Conservation (phyloP, 2,329 filamentous ascomycete genomes). For the Cordyceps fumosorosea region DNA sequence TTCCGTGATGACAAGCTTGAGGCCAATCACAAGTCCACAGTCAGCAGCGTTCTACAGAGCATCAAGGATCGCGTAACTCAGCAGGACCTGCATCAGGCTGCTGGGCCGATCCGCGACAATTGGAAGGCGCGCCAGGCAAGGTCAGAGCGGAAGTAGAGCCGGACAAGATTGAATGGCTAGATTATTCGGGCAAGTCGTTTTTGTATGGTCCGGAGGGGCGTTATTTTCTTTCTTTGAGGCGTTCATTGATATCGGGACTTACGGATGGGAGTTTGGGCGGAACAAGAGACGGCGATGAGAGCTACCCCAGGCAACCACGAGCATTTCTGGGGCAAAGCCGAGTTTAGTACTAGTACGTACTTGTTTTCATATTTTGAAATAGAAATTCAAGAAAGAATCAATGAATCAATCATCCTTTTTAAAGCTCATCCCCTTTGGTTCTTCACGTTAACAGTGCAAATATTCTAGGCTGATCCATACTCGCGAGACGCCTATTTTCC, state of each 20-base stretch:
- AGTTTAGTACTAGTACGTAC: too few species aligned
- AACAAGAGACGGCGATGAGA: not conserved
- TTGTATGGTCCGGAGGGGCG: not conserved
- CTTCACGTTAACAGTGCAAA: not conserved
- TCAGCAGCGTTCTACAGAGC: constrained; percentile 80
- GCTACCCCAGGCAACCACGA: too few species aligned
- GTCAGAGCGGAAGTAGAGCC: constrained; percentile 19
- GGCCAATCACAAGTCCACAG: constrained; percentile 80
- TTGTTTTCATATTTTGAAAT: not conserved
- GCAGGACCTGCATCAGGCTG: constrained; percentile 66
- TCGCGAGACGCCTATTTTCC: not conserved
- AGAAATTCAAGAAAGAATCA: not conserved
- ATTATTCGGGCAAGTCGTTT: not conserved
- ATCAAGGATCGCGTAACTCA: constrained; percentile 82
- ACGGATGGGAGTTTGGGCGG: not conserved
- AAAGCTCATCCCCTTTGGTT: not conserved
- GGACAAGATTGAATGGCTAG: not conserved
- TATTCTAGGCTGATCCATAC: not conserved
- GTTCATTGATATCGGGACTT: not conserved
- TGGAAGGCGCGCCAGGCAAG: constrained; percentile 62
- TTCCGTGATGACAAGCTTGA: constrained; percentile 91
- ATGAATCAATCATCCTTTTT: not conserved
- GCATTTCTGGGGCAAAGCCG: not conserved
- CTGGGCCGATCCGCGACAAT: constrained; percentile 64
- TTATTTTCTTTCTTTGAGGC: not conserved